These are phyloP conservation scores for Eustoma russellianum DNA, from an alignment of 257 asterid species.

Conservation along the genomic window DNA sequence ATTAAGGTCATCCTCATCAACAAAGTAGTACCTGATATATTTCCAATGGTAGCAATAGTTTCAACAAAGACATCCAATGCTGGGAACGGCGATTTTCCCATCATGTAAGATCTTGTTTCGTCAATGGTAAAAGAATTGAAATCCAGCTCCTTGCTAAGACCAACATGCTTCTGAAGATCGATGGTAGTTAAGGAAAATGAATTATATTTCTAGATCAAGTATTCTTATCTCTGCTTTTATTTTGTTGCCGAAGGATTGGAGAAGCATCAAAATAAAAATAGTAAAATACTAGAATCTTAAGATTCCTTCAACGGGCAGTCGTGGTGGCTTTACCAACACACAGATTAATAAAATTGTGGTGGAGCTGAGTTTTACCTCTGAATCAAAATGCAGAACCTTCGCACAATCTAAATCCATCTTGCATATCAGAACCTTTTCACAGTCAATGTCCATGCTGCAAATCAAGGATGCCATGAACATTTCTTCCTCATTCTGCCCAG, in stretches of 20 bases:
- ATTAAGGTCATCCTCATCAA: background rate
- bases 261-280: background rate
- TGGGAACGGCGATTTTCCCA: slow-evolving; percentile 84
- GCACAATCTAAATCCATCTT: slow-evolving; percentile 87
- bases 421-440: slow-evolving; percentile 78
- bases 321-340: too few species aligned
- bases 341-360: background rate
- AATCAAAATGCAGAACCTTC: slow-evolving; percentile 69
- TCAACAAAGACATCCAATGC: slow-evolving; percentile 63
- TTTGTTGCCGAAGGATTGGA: too few species aligned
- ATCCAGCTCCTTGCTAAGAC: slow-evolving; percentile 30
- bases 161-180: slow-evolving; percentile 19
- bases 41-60: slow-evolving; percentile 68
- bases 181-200: slow-evolving; percentile 12
- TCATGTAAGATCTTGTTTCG: slow-evolving; percentile 57
- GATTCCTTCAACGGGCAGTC: too few species aligned
- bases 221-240: too few species aligned
- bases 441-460: slow-evolving; percentile 63
- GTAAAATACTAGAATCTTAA: background rate
- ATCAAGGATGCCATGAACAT: slow-evolving; percentile 84
- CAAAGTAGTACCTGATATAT: slow-evolving; percentile 47
- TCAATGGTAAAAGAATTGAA: slow-evolving; percentile 39
- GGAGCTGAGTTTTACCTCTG: slow-evolving; percentile 45
- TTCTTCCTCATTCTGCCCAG: slow-evolving; percentile 65
- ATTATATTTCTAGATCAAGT: background rate